These are phyloP conservation scores for Echium plantagineum DNA, from an alignment of 257 asterid species.

Conservation along the genomic window DNA sequence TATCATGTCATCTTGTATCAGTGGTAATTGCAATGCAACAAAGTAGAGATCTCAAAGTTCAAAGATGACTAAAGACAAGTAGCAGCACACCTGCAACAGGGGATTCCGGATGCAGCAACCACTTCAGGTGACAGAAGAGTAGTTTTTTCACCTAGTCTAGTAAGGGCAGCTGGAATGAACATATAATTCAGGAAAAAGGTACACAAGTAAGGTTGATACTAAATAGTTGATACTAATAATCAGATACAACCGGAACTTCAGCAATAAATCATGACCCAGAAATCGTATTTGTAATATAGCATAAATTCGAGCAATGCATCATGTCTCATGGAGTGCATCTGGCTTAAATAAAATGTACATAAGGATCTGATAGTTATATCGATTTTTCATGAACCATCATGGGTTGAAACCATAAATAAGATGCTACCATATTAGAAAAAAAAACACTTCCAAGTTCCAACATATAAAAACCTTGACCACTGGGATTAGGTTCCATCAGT, in stretches of 20 bases:
- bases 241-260: background rate
- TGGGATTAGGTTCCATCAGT: no score
- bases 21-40: slow-evolving; percentile 8
- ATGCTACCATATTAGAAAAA: background rate
- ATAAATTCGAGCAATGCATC: background rate
- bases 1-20: slow-evolving; percentile 4
- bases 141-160: slow-evolving; percentile 89
- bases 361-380: no score
- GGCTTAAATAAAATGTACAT: no score
- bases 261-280: background rate
- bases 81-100: slow-evolving; percentile 83
- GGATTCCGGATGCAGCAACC: slow-evolving; percentile 71
- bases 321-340: no score
- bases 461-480: no score
- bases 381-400: no score
- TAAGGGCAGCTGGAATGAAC: slow-evolving; percentile 70
- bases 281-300: no score
- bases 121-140: slow-evolving; percentile 86
- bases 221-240: background rate
- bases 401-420: background rate
- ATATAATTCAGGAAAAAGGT: slow-evolving; percentile 19
- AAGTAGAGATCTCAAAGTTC: slow-evolving; percentile 8
- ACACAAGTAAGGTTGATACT: slow-evolving; percentile 12
- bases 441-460: no score
- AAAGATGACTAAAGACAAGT: slow-evolving; percentile 10